Base-by-base conservation (phyloP, 768 basidiomycete species). In the Tricholoma hemisulphureum region DNA sequence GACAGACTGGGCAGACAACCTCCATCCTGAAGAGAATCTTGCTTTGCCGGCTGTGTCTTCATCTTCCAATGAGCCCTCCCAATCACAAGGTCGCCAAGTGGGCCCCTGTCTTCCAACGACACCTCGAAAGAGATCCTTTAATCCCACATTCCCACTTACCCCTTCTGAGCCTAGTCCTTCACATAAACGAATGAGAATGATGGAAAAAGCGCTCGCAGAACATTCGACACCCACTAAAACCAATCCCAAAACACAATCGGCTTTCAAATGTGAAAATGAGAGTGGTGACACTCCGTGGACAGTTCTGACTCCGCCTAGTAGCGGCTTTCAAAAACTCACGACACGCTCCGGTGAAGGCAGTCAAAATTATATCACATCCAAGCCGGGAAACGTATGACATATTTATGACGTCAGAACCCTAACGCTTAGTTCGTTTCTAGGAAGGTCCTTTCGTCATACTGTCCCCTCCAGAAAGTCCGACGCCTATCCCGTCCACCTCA, bases 161-260 rank as follows among this genome's bases (percentile, higher is more conserved):
- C 45, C 58, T 43, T 31, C 46, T 14, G 55, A 53, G 16, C 28
- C 48, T 28, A 60, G 61, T 13, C 53, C 65, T 29, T 66, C 64
- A 6, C 64, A 65, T 57, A 67, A 67, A 32, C 63, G 65, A 34
- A 43, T 48, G 23, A 67, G 57, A 51, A 49, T 62, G 21, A 67
- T 67, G 14, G 46, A 62, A 29, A 62, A 63, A 29, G 63, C 61
- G 6, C 56, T 68, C 13, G 31, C 37, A n/a, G 49, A 23, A 21
- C 46, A 49, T n/a, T 29, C 46, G 26, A 41, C 37, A 3, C 32
- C 21, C 21, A 54, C 52, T 46, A 52, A 41, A 9, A n/a, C 56
- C 28, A 39, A 49, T 2, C 9, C 18, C 18, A n/a, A 48, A 26
- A 18, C 41, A 51, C 31, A 29, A 9, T 16, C 24, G 37, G 53